Evolutionary conservation across 352 stramenopile genomes (phyloP), one percentile per base, ranked within the genome.

Genomic region (Albugo candida): DNA sequence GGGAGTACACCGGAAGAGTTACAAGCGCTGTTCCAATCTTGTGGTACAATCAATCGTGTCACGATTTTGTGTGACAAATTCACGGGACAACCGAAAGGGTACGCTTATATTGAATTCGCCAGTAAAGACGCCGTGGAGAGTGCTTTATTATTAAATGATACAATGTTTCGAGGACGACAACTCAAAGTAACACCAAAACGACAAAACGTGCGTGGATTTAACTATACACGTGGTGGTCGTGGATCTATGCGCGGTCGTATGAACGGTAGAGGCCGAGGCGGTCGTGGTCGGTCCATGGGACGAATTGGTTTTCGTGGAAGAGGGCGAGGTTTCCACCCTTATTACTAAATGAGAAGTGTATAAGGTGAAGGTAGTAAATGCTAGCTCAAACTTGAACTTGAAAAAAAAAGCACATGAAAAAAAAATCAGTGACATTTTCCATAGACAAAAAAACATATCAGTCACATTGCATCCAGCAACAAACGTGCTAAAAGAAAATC

Each of bases 1-100:
- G 86, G 91, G 34, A 83, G 84, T 37, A 97, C 87, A 17, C 86
- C 92, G 0, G 92, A 97, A 54, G 91, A 98, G 61, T 66, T 99
- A 4, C 81, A 97, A 48, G 71, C 83, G 39, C 84, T 97, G 53
- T 99, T 99, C 71, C 77, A 96, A 58, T 83, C 75, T 6, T 99
- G 93, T 59, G 94, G 93, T 21, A 96, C 80, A 18, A 96, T 98
- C 42, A 97, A 98, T 60, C 80, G 93, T 46, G 85, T 98, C 12
- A 98, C 94, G 14, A 98, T 98, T 55, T 68, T 97, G 17, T 97
- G 91, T 60, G 92, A 98, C 68, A 98, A 97, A 65, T 96, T 94
- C 55, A 97, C 93, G 16, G 89, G 92, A 36, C 80, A 93, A 49
- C 84, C 88, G 2, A 95, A 97, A 81, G 82, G 93, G 46, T 96